phyloP scores from a whole-genome alignment of 1,284 basidiomycete genomes.

The Schizopora paradoxa region DNA sequence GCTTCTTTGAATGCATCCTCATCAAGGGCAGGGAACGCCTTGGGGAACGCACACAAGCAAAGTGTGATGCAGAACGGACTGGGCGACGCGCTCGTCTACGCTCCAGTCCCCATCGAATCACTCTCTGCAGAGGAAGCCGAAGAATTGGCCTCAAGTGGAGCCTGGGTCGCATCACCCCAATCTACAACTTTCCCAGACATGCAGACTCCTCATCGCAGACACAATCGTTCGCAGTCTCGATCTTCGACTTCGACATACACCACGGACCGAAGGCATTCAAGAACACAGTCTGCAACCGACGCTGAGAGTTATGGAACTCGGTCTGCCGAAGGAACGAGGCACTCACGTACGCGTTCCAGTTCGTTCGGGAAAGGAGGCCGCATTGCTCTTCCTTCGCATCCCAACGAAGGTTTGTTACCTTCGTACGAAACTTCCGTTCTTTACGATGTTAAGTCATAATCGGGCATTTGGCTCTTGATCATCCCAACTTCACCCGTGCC shows the following conservation, averaged over 20 bases:
- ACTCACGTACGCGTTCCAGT: slow-evolving; percentile 25
- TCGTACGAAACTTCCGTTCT: slow-evolving; percentile 27
- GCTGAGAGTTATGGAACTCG: slow-evolving; percentile 18
- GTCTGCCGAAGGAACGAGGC: slow-evolving; percentile 26
- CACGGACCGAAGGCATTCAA: slow-evolving; percentile 19
- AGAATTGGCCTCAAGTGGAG: slow-evolving; percentile 55
- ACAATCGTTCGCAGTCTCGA: slow-evolving; percentile 2
- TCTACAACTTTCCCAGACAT: too few species aligned
- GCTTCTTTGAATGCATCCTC: slow-evolving; percentile 21
- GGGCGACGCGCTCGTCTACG: slow-evolving; percentile 48
- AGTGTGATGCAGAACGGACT: slow-evolving; percentile 9
- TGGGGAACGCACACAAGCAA: background rate
- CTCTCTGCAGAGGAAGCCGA: slow-evolving; percentile 47
- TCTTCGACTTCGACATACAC: background rate
- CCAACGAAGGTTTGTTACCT: slow-evolving; percentile 40
- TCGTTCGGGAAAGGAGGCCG: slow-evolving; percentile 30
- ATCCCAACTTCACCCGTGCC: background rate
- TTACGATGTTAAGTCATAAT: slow-evolving; percentile 4
- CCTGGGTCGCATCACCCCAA: slow-evolving; percentile 62
- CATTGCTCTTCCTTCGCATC: slow-evolving; percentile 39
- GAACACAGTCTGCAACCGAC: slow-evolving; percentile 20
- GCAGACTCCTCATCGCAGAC: slow-evolving; percentile 7
- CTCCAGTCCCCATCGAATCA: slow-evolving; percentile 54
- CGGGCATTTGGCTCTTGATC: background rate
- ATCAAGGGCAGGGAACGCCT: slow-evolving; percentile 6